Evolutionary conservation across 1,284 basidiomycete species (phyloP).

Genomic region (Heterobasidion occidentale): DNA sequence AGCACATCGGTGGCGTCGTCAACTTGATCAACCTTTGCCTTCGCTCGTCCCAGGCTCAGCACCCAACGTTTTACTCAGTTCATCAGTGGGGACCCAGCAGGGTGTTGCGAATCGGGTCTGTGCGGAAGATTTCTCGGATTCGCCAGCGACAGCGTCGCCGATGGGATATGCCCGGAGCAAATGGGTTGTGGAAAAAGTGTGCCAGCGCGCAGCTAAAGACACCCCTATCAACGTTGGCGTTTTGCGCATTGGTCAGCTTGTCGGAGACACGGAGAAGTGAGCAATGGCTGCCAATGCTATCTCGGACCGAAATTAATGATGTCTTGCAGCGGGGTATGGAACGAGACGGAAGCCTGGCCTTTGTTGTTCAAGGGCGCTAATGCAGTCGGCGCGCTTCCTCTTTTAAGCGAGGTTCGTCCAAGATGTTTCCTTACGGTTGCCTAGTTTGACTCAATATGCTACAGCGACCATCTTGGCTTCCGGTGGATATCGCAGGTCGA

Average conservation of each 20-base stretch:
- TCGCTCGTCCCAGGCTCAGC: constrained; percentile 28
- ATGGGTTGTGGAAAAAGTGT: constrained; percentile 56
- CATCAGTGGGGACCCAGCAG: neutral
- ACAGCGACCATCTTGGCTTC: constrained; percentile 41
- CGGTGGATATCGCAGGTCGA: constrained; percentile 46
- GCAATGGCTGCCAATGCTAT: neutral
- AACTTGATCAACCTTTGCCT: constrained; percentile 48
- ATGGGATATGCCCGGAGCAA: constrained; percentile 54
- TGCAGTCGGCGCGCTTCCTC: constrained; percentile 36
- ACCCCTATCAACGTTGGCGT: neutral
- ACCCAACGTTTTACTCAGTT: constrained; percentile 7
- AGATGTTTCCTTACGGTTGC: no score
- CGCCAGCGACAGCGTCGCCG: constrained; percentile 29
- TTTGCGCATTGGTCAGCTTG: neutral
- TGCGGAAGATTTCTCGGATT: constrained; percentile 28
- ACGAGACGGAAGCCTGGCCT: constrained; percentile 41
- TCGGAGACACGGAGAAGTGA: neutral
- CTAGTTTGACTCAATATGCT: no score
- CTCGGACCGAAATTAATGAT: neutral
- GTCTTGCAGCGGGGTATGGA: constrained; percentile 44
- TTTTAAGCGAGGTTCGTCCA: constrained; percentile 25
- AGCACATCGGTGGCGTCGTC: constrained; percentile 41
- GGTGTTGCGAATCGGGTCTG: constrained; percentile 10
- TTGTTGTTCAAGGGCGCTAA: constrained; percentile 30
- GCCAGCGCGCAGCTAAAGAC: constrained; percentile 26